These are phyloP conservation scores for Boletus calvinii DNA, from an alignment of 1,284 basidiomycete species.

Conservation along the genomic window DNA sequence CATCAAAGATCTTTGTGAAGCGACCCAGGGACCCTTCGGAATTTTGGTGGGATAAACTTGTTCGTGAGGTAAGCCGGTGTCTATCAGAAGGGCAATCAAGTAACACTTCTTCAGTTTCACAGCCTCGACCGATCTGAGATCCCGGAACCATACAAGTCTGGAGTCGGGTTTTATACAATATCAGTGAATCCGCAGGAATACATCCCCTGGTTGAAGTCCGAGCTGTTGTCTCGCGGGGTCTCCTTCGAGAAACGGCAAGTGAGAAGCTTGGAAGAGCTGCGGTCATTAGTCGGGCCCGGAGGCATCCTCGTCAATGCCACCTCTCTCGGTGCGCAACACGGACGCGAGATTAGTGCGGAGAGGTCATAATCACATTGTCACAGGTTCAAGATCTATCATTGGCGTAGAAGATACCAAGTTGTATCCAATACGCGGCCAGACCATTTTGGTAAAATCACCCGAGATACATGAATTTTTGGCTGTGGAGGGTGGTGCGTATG, in stretches of 20 bases:
- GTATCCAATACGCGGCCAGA: conserved; percentile 72
- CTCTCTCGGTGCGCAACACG: conserved; percentile 40
- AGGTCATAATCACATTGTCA: background rate
- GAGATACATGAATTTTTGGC: conserved; percentile 41
- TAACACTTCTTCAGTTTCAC: conserved; percentile 37
- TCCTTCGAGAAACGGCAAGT: conserved; percentile 34
- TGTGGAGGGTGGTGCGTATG: conserved; percentile 17
- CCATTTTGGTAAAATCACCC: conserved; percentile 59
- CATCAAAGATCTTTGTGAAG: conserved; percentile 42
- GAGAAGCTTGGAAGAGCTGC: conserved; percentile 43
- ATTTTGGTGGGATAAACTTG: conserved; percentile 53
- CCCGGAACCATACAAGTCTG: conserved; percentile 35
- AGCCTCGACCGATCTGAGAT: conserved; percentile 37
- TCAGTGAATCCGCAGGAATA: conserved; percentile 50
- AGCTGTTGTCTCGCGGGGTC: conserved; percentile 36
- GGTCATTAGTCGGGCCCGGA: conserved; percentile 34
- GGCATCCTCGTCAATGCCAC: conserved; percentile 50
- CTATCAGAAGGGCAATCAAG: background rate
- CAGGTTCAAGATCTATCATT: conserved; percentile 56
- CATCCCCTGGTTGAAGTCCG: conserved; percentile 47
- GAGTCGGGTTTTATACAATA: conserved; percentile 46
- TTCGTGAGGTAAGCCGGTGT: conserved; percentile 43
- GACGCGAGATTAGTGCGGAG: background rate
- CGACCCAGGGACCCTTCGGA: conserved; percentile 30
- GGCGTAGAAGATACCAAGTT: conserved; percentile 58